A percentile compares a stretch with the other conserved stretches of the same genome.
Conservation (phyloP, 2,329 filamentous ascomycete genomes). For the Cytospora chrysosperma region DNA sequence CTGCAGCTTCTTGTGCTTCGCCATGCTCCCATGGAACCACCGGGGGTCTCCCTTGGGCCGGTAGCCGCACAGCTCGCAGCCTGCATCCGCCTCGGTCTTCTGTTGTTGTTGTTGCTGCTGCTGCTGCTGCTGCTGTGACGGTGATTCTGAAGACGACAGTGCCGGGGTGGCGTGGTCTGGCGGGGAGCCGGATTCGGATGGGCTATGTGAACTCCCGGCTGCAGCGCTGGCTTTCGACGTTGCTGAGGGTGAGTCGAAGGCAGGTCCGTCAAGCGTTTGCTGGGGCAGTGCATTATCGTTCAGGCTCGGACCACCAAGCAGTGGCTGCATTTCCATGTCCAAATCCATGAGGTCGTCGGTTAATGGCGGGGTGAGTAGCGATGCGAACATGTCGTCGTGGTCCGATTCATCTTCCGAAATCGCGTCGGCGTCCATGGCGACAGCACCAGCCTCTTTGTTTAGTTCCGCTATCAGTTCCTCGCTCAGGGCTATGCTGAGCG, state of each 20-base stretch:
- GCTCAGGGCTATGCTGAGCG: slow-evolving; percentile 41
- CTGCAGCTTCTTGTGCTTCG: slow-evolving; percentile 56
- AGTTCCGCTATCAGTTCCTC: slow-evolving; percentile 38
- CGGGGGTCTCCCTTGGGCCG: slow-evolving; percentile 55
- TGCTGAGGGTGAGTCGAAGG: neutral
- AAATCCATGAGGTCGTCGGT: slow-evolving; percentile 16
- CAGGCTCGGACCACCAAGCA: neutral
- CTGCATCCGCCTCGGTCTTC: slow-evolving; percentile 44
- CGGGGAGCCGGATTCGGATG: neutral
- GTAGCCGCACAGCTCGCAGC: slow-evolving; percentile 55
- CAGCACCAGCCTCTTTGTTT: slow-evolving; percentile 28
- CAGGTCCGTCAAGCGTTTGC: slow-evolving; percentile 3
- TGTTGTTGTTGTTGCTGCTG: no score
- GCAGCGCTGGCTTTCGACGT: slow-evolving; percentile 8
- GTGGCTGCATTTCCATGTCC: slow-evolving; percentile 14
- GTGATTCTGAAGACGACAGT: slow-evolving; percentile 6
- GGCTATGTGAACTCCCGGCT: neutral
- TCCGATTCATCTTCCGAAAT: slow-evolving; percentile 16
- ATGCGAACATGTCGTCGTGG: slow-evolving; percentile 12
- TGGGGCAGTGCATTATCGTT: no score
- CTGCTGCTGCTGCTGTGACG: no score
- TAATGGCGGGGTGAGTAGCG: slow-evolving; percentile 16
- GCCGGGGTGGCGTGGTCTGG: slow-evolving; percentile 1
- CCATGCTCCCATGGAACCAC: slow-evolving; percentile 59
- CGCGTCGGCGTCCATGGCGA: neutral